Evolutionary conservation across 805 yeast species (phyloP), one percentile per base, ranked within the genome.

Genomic region (Candida silvicultrix): DNA sequence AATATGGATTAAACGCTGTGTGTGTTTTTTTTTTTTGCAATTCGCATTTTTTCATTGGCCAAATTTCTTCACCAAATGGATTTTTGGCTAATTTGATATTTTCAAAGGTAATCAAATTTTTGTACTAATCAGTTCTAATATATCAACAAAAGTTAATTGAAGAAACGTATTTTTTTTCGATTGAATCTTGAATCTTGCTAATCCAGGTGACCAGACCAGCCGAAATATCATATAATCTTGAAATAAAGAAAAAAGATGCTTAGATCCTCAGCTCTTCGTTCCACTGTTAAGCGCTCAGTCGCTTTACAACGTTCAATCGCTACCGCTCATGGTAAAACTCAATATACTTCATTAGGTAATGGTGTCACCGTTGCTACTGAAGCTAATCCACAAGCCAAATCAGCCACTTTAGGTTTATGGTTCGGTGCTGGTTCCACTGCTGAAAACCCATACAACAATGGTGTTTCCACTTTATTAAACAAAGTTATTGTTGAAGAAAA

Each of bases 391-490:
- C 57, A 43, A 25, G 77, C 80, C 48, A 63, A 72, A 47, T 62
- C 82, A 35, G 71, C 87, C 42, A 73, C 88, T 34, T 73, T 83
- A 55, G 92, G 94, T 66, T 67, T 83, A 48, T 85, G 75, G 65
- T 70, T 74, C 62, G 85, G 83, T 55, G 85, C 89, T 43, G 95
- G 95, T 65, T 80, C 92, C 42, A 73, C 89, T 64, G 67, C 85
- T 45, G 95, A 86, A 67, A 85, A 83, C 68, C 74, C 87, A 39
- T 85, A 80, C 78, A 83, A 81, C 72, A 85, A 86, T 57, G 95
- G 95, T 78, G 80, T 83, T 44, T 78, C 92, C 45, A 77, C 83
- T 51, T 68, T 86, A 56, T 71, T 80, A 53, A 70, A 83, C 63
- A 68, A 74, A 49, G 65, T 76, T 21, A 69, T 84, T 60, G 62